Base-by-base conservation (phyloP, 2,329 filamentous ascomycete species). In the Pleurostoma richardsiae region DNA sequence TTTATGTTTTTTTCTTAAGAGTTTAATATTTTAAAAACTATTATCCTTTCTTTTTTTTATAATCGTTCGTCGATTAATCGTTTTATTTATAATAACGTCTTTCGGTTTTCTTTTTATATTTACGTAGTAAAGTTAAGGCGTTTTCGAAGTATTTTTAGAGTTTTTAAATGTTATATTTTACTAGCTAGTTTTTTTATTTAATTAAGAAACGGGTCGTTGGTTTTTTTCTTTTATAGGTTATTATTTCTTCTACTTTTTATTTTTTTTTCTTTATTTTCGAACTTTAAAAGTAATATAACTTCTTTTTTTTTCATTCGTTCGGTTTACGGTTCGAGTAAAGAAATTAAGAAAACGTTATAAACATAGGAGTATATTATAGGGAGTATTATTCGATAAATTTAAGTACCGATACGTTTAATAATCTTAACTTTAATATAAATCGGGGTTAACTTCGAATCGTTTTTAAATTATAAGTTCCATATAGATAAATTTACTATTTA, bases 401-500 rank as follows among this genome's bases (percentile, higher is more conserved):
- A 28, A n/a, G 3, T 26, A 5, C 29, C 5, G 5, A 42, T 42
- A 8, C 29, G 7, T 7, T 42, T 29, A 28, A 42, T 11, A 27
- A 42, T 28, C 3, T 29, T 8, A 8, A 42, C n/a, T 30, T 26
- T 42, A 42, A 42, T 26, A n/a, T 29, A 27, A 29, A 39, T 42
- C 39, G 31, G 30, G 31, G 6, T 40, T 39, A 40, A 40, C 11
- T 27, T 49, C 8, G 6, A 39, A 19, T 44, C 43, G 43, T 4
- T 30, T 40, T 30, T 47, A 49, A 43, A 42, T 8, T 5, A 3
- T 5, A 42, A 29, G 27, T 42, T 42, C 2, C 4, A 45, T 43
- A 47, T 44, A 29, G 31, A 39, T 45, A 43, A 19, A 48, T 31
- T 39, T 33, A 46, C 50, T 44, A 50, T 39, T 30, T 44, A 48